A percentile compares a stretch with the other conserved stretches of the same genome.
phyloP scores from a whole-genome alignment of 2,329 filamentous ascomycete genomes.

The Alternaria metachromatica region DNA sequence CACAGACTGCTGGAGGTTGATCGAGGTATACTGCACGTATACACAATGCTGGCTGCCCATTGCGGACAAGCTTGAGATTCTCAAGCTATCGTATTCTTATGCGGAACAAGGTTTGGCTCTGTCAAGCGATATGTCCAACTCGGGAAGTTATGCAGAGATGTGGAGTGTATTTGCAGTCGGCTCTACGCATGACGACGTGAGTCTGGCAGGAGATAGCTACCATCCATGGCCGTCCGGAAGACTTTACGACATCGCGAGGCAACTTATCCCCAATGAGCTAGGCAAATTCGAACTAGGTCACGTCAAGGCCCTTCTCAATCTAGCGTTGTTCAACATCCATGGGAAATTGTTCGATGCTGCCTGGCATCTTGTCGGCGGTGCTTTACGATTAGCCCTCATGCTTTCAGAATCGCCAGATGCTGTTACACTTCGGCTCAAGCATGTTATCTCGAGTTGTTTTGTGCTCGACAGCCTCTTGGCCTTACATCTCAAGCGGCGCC shows the following conservation, averaged over 20 bases:
- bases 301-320: constrained; percentile 51
- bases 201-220: neutral
- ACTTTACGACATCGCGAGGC: constrained; percentile 32
- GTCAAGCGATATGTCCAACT: constrained; percentile 30
- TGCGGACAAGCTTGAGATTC: constrained; percentile 68
- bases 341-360: constrained; percentile 63
- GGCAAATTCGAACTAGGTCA: constrained; percentile 46
- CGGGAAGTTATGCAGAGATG: constrained; percentile 52
- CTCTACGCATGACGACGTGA: constrained; percentile 27
- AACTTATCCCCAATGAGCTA: constrained; percentile 37
- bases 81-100: constrained; percentile 63
- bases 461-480: constrained; percentile 66
- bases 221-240: constrained; percentile 8
- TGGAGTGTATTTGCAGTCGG: constrained; percentile 54
- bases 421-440: constrained; percentile 42
- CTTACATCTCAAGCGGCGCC: constrained; percentile 56
- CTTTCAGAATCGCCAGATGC: constrained; percentile 44
- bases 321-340: constrained; percentile 68
- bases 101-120: constrained; percentile 52
- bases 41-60: constrained; percentile 80
- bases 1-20: constrained; percentile 64
- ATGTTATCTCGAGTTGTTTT: constrained; percentile 63
- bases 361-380: constrained; percentile 69
- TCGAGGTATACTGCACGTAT: constrained; percentile 68
- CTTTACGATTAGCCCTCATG: constrained; percentile 60